phyloP scores from a whole-genome alignment of 306 rosid genomes.

The Lablab purpureus region DNA sequence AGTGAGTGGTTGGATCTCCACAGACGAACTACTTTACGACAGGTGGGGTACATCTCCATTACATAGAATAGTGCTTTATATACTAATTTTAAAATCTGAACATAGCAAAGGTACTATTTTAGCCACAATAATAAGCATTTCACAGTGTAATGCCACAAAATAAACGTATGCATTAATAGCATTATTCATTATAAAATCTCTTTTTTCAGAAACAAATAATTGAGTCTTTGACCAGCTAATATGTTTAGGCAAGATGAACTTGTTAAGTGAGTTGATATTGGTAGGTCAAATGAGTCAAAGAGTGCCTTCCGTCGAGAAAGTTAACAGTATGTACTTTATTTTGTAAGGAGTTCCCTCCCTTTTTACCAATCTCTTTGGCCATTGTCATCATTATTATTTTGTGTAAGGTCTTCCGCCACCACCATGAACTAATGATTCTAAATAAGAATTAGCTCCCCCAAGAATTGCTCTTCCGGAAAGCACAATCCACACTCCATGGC shows the following conservation, averaged over 20 bases:
- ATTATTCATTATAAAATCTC: background rate
- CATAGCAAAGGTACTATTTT: background rate
- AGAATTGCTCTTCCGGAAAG: constrained; percentile 44
- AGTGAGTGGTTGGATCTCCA: constrained; percentile 13
- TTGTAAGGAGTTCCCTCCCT: constrained; percentile 87
- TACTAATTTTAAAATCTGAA: constrained; percentile 27
- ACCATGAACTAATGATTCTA: constrained; percentile 36
- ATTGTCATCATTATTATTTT: constrained; percentile 71
- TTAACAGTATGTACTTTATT: constrained; percentile 70
- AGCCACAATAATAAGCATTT: background rate
- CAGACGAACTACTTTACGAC: constrained; percentile 27
- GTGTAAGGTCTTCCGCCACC: constrained; percentile 60
- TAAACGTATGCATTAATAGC: background rate
- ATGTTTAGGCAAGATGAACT: constrained; percentile 30
- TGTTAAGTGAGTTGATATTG: constrained; percentile 35
- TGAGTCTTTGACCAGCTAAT: constrained; percentile 21
- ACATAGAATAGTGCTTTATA: constrained; percentile 24
- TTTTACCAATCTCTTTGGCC: constrained; percentile 68
- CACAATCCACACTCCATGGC: constrained; percentile 31
- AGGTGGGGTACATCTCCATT: constrained; percentile 31
- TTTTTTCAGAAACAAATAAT: background rate
- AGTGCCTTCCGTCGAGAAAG: constrained; percentile 59
- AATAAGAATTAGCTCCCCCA: constrained; percentile 38
- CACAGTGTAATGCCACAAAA: background rate
- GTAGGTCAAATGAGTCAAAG: constrained; percentile 51